Evolutionary conservation across 2,329 filamentous ascomycete species (phyloP).

Genomic region (Apiospora hydei): DNA sequence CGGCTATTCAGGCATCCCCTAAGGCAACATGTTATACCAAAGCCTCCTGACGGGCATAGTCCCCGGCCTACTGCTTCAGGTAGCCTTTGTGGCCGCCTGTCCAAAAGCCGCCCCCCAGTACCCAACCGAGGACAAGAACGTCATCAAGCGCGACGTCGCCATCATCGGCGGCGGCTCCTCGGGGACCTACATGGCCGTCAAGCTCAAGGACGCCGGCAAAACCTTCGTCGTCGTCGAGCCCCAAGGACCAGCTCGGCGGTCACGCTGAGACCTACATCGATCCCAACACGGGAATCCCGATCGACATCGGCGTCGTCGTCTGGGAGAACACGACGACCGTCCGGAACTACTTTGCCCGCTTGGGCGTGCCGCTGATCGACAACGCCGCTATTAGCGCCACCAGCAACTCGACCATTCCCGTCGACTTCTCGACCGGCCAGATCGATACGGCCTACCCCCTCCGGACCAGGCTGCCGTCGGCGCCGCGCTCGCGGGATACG

Average conservation of each 20-base stretch:
- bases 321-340: slow-evolving; percentile 18
- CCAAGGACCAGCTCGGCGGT: slow-evolving; percentile 20
- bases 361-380: slow-evolving; percentile 10
- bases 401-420: not conserved
- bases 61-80: not conserved
- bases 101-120: not conserved
- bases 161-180: slow-evolving; percentile 25
- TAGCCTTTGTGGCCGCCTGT: not conserved
- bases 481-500: slow-evolving; percentile 10
- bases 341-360: slow-evolving; percentile 17
- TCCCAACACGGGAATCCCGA: not conserved
- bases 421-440: slow-evolving; percentile 24
- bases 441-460: not conserved
- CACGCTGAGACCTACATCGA: slow-evolving; percentile 26
- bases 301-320: slow-evolving; percentile 26
- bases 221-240: slow-evolving; percentile 22
- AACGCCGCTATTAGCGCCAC: not conserved
- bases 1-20: no score
- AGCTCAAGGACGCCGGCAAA: slow-evolving; percentile 22
- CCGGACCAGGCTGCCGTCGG: not conserved
- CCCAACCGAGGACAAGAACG: not conserved
- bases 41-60: not conserved
- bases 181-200: slow-evolving; percentile 17
- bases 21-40: not conserved
- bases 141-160: slow-evolving; percentile 19